Evolutionary conservation across 2,329 filamentous ascomycete species (phyloP), one percentile per base, ranked within the genome.

Genomic region (Arthrobotrys pseudoclavata): DNA sequence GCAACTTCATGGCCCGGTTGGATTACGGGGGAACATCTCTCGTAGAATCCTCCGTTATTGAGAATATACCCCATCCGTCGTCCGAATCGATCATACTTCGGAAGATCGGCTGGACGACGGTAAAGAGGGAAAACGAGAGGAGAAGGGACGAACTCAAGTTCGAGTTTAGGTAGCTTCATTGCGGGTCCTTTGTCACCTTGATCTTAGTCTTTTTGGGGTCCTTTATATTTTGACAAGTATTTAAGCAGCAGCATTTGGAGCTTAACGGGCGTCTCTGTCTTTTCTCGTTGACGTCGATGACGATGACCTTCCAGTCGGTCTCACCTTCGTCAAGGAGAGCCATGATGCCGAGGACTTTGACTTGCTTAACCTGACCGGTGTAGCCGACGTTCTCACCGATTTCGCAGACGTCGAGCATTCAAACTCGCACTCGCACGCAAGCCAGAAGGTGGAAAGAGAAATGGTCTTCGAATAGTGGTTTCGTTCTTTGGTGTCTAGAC

Each of bases 221-320:
- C 22, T 26, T 62, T 10, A 62, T 47, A 26, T 31, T 24, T 29
- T 20, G 31, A n/a, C 20, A 12, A 37, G 29, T 37, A 53, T 55
- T 57, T 52, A 53, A 67, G 15, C n/a, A 12, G 52, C 31, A 37
- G 29, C n/a, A 22, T 57, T n/a, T 26, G 31, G 52, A 40, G 52
- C 52, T 40, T 29, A 13, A 52, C 3, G 52, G 66, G 47, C 22
- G 18, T 50, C 47, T 68, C 50, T 29, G 1, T 52, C 10, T 57
- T 40, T 26, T 13, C 0, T 99, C 96, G 87, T 98, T 97, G 85
- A 97, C 87, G 85, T 99, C 96, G 84, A 99, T 97, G 86, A 98
- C 96, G 83, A 99, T 98, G 87, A 99, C 93, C 91, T 99, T 99
- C 96, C 96, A 99, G 90, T 99, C 96, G 80, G 96, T 99, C 91